phyloP scores from a whole-genome alignment of 352 stramenopile genomes.

The Pythium oligandrum region DNA sequence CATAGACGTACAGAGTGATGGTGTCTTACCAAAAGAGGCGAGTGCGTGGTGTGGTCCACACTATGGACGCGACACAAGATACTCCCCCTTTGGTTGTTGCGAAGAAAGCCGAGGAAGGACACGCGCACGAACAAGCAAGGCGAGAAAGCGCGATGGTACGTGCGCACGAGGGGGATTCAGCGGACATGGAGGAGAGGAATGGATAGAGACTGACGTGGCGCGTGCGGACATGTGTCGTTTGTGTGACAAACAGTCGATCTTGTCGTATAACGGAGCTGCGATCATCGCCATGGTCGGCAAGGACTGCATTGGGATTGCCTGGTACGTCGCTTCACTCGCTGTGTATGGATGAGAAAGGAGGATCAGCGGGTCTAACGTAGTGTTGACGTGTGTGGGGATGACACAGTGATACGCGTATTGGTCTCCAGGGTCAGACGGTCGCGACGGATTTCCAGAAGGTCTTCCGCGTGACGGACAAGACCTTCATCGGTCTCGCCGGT shows the following conservation, averaged over 20 bases:
- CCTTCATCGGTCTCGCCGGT: constrained; percentile 95
- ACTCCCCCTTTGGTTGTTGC: constrained; percentile 7
- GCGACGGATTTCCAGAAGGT: constrained; percentile 98
- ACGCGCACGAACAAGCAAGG: too few relatives aligned
- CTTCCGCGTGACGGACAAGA: constrained; percentile 96
- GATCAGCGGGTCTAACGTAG: too few relatives aligned
- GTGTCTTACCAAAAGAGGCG: too few relatives aligned
- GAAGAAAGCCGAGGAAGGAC: constrained; percentile 8
- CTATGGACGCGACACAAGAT: too few relatives aligned
- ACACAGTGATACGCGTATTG: constrained; percentile 93
- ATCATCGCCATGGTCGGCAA: constrained; percentile 99
- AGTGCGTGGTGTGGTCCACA: constrained; percentile 15
- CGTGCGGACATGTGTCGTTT: constrained; percentile 1
- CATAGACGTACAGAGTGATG: neutral
- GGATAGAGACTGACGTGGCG: constrained; percentile 3
- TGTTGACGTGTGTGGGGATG: too few relatives aligned
- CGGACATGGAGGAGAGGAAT: neutral
- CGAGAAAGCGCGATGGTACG: too few relatives aligned
- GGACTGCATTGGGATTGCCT: constrained; percentile 98
- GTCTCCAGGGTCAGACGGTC: constrained; percentile 96
- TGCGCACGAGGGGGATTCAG: neutral
- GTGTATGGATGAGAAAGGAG: too few relatives aligned
- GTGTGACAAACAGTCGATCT: constrained; percentile 50
- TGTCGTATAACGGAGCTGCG: constrained; percentile 98
- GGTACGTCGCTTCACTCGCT: constrained; percentile 28